Base-by-base conservation (phyloP, 306 rosid genomes). In the Cajanus cajan region DNA sequence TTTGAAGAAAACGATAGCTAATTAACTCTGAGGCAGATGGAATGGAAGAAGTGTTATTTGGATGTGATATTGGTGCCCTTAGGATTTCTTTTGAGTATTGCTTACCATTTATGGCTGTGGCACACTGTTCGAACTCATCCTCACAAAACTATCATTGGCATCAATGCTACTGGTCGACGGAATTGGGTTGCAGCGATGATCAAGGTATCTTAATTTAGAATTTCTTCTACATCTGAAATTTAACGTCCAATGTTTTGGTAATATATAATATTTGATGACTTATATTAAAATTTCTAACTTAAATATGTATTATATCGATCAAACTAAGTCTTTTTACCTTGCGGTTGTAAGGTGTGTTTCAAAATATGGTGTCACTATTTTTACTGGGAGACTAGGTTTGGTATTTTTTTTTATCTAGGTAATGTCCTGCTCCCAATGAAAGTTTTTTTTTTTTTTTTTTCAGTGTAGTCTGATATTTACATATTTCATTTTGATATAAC, bases 11-110 rank as follows among this genome's bases (percentile, higher is more conserved):
- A 78, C 24, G 51, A 16, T 44, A 58, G 16, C 18, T 41, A 16
- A 11, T 16, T 25, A 7, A 0, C 10, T 22, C 10, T 34, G 19
- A 3, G 52, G 43, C n/a, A 76, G 5, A 92, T 88, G 93, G 98
- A 86, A 76, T 96, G 99, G 99, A 96, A 88, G 61, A 91, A 88
- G 58, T 87, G 92, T 81, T 91, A 93, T 76, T 84, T 96, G 88
- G 99, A 96, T 81, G 87, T 91, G 45, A 86, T 93, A 55, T 84
- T 93, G 57, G 99, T 95, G 8, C 98, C 98, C 0, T 76, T 93
- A 47, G 98, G 83, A 65, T 80, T 93, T 47, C 80, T 91, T 21
- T 43, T 90, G 2, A 85, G n/a, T 74, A 47, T 79, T 73, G 88
- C 78, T 41, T 91, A 93, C 83, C 96, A 96, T 85, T 57, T 83